Evolutionary conservation across 257 asterid species (phyloP).

Genomic region (Cordia subcordata): DNA sequence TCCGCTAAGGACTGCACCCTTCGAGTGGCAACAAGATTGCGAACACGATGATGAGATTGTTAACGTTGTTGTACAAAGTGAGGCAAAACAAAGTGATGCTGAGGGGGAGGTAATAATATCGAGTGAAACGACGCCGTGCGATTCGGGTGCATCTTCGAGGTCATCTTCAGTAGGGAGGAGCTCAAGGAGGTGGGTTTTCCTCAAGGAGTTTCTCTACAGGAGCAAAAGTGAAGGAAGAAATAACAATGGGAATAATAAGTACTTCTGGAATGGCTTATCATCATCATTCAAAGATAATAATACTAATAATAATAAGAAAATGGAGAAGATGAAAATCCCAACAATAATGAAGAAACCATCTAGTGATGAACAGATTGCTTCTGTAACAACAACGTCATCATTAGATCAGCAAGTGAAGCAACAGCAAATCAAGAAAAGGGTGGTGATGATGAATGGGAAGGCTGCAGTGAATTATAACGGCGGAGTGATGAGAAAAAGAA

Average conservation of each 20-base stretch:
- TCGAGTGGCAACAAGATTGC: conserved; percentile 29
- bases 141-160: conserved; percentile 48
- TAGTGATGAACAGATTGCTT: background rate
- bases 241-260: conserved; percentile 40
- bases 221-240: conserved; percentile 90
- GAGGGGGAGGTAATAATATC: conserved; percentile 9
- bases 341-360: background rate
- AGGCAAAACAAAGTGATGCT: background rate
- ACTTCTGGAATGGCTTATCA: conserved; percentile 59
- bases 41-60: background rate
- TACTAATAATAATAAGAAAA: conserved; percentile 45
- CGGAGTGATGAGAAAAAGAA: conserved; percentile 38
- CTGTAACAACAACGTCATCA: background rate
- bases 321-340: conserved; percentile 15
- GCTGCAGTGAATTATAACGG: background rate
- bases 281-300: conserved; percentile 56
- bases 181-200: conserved; percentile 68
- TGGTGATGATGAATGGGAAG: background rate
- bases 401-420: background rate
- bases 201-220: conserved; percentile 76
- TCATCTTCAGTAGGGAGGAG: conserved; percentile 81
- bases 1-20: conserved; percentile 50
- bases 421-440: conserved; percentile 30
- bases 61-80: conserved; percentile 2
- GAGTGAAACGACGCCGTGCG: conserved; percentile 41